A percentile compares a stretch with the other conserved stretches of the same genome.
These are phyloP conservation scores for Otatea glauca DNA, from an alignment of 176 grass and related monocot species.

Conservation along the genomic window DNA sequence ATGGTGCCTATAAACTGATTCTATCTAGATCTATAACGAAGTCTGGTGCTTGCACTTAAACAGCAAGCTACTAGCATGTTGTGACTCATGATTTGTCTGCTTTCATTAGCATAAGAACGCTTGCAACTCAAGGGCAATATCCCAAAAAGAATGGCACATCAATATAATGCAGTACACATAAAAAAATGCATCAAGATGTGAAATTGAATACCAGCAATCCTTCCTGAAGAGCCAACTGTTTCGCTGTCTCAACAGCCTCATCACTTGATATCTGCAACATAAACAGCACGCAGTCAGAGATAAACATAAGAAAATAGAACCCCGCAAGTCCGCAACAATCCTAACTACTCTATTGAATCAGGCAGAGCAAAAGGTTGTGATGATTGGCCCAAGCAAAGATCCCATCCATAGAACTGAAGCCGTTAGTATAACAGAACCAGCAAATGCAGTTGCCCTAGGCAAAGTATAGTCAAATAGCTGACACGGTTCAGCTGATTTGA, in stretches of 20 bases:
- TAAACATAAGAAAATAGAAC: slow-evolving; percentile 20
- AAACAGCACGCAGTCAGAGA: not conserved
- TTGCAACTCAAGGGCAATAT: slow-evolving; percentile 4
- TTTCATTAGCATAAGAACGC: not conserved
- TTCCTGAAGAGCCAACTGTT: slow-evolving; percentile 94
- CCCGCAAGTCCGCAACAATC: not conserved
- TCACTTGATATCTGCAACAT: slow-evolving; percentile 82
- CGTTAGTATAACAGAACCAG: not conserved
- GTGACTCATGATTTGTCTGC: not conserved
- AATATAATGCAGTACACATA: slow-evolving; percentile 5
- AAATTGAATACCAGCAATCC: slow-evolving; percentile 77
- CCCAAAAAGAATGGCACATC: not conserved
- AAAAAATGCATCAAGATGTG: slow-evolving; percentile 13
- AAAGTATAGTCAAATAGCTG: not conserved
- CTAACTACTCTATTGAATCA: not conserved
- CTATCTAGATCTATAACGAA: slow-evolving; percentile 13
- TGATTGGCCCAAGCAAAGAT: not conserved
- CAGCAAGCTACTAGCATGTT: not conserved
- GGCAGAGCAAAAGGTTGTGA: slow-evolving; percentile 4
- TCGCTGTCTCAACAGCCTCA: slow-evolving; percentile 91
- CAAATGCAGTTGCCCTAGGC: not conserved
- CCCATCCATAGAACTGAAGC: not conserved
- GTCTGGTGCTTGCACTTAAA: not conserved
- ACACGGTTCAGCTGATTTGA: not conserved
- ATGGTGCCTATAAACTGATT: slow-evolving; percentile 15